Base-by-base conservation (phyloP, 768 basidiomycete genomes). In the Suillus alpinus region DNA sequence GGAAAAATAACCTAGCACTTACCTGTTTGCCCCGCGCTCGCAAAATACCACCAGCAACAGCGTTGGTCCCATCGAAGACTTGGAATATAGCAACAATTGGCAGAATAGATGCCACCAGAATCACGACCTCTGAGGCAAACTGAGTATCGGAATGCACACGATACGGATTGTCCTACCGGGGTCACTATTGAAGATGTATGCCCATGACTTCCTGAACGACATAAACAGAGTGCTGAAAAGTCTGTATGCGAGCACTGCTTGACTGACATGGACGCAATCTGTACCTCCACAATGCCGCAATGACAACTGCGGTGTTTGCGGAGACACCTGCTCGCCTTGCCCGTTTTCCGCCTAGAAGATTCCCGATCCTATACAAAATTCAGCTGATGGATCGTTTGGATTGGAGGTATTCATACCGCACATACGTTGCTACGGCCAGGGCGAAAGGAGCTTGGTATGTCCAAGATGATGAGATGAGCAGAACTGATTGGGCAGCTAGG, bases 401-500 rank as follows among this genome's bases (percentile, higher is more conserved):
- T 47, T 37, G 13, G 31, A 51, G 57, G 39, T 56, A 44, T 72
- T n/a, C 78, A 57, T 66, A 92, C 89, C 94, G 84, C 26, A 98
- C 94, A 32, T 94, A 90, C 8, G 89, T 80, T 3, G 94, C 95
- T 2, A 95, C 83, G 62, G 89, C 83, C 46, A 98, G 73, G 0
- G 93, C 85, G 67, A 87, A 94, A 0, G 94, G 93, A 0, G 89
- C 88, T 70, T 96, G 94, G 73, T 84, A 95, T 1, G 88, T 88
- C 2, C 83, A 85, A 0, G 88, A 91, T 16, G 84, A 81, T 26
- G 90, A 92, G 13, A 85, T 86, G 43, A 90, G 79, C 14, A 98
- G 79, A 1, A 98, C 88, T 0, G 91, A 94, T 71, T 98, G 95
- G 0, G 92, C 86, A 0, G 97, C 97, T 2, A 99, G 84, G 6